These are phyloP conservation scores for Mycena leptocephala DNA, from an alignment of 768 basidiomycete species.

Conservation along the genomic window DNA sequence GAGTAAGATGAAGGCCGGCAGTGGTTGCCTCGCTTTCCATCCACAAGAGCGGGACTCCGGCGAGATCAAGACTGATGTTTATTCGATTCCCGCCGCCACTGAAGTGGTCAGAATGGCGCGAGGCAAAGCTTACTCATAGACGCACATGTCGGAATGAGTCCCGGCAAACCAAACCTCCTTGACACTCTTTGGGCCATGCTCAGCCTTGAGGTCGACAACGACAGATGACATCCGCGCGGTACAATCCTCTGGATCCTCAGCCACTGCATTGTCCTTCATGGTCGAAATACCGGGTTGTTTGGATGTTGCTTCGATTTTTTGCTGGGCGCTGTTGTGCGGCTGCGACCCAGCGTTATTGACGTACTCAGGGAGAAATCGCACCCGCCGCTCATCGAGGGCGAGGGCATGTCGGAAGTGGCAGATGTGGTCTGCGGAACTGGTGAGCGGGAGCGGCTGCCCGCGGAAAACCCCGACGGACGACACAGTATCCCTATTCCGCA, in stretches of 20 bases:
- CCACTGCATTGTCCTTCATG: too few species aligned
- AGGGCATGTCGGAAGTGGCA: constrained; percentile 19
- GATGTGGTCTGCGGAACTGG: neutral
- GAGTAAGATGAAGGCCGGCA: constrained; percentile 8
- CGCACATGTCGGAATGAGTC: constrained; percentile 15
- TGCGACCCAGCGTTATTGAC: neutral
- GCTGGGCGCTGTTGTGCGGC: too few species aligned
- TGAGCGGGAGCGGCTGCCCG: neutral
- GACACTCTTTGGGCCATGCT: neutral
- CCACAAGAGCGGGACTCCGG: constrained; percentile 27
- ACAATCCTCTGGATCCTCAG: too few species aligned
- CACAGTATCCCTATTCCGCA: constrained; percentile 11
- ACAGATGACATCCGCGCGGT: too few species aligned
- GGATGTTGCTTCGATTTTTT: too few species aligned
- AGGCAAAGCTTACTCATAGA: neutral
- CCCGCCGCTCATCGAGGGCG: constrained; percentile 8
- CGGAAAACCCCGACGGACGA: constrained; percentile 10
- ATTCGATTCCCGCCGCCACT: constrained; percentile 24
- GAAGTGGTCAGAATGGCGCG: neutral
- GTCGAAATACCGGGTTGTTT: too few species aligned
- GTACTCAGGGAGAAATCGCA: constrained; percentile 11
- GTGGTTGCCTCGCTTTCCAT: constrained; percentile 29
- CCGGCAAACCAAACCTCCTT: constrained; percentile 20
- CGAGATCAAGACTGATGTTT: constrained; percentile 16
- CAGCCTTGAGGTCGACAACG: too few species aligned